Evolutionary conservation across 164 flowering plant species (phyloP).

Genomic region (Berberis thunbergii): DNA sequence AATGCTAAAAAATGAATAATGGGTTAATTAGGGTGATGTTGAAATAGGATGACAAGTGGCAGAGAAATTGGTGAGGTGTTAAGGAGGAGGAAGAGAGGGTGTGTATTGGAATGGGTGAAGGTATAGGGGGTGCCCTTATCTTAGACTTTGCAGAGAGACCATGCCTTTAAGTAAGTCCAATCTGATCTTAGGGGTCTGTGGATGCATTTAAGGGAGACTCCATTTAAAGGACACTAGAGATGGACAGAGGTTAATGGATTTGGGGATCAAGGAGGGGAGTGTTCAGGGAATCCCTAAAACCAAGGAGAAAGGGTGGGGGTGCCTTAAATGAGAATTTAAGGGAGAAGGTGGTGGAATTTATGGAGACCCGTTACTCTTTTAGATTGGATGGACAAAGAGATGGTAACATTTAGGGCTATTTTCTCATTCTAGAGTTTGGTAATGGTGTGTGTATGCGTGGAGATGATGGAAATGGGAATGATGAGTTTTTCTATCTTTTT

Average conservation of each 20-base stretch:
- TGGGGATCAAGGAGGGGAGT: conserved; percentile 12
- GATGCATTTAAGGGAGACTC: conserved; percentile 12
- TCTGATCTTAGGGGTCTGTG: conserved; percentile 1
- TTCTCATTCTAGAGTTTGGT: too few relatives aligned
- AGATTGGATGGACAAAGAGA: not conserved
- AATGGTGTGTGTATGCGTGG: too few relatives aligned
- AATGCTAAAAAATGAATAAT: not conserved
- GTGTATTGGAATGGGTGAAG: conserved; percentile 11
- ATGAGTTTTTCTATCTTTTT: too few relatives aligned
- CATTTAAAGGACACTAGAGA: not conserved
- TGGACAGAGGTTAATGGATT: not conserved
- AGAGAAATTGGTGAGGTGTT: not conserved
- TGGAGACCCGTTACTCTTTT: conserved; percentile 16
- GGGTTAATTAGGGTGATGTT: not conserved
- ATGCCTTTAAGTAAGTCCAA: conserved; percentile 13
- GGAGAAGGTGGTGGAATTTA: conserved; percentile 13
- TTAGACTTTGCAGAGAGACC: not conserved
- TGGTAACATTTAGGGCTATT: too few relatives aligned
- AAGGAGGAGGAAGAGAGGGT: not conserved
- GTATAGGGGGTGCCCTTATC: not conserved
- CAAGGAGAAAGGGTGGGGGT: conserved; percentile 15
- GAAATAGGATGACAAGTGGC: conserved; percentile 13
- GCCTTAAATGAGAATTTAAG: conserved; percentile 8
- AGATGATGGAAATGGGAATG: too few relatives aligned
- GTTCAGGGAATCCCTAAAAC: conserved; percentile 16